Evolutionary conservation across 2,329 filamentous ascomycete genomes (phyloP).

Genomic region (Diaporthe caulivora): DNA sequence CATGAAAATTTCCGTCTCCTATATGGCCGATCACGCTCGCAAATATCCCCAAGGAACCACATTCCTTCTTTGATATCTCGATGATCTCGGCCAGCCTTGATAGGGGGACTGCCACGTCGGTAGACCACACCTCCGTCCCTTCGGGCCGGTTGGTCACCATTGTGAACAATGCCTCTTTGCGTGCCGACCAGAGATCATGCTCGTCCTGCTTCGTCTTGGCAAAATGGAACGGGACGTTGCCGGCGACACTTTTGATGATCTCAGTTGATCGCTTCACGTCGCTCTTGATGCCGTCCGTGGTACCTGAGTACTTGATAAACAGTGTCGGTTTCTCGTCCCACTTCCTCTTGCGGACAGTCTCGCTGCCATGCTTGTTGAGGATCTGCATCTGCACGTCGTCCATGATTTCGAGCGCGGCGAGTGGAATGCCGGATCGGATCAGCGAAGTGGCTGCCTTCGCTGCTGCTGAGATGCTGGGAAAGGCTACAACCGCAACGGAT

Average conservation of each 20-base stretch:
- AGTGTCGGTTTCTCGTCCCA: conserved; percentile 80
- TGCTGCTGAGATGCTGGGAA: conserved; percentile 70
- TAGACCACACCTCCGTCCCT: conserved; percentile 79
- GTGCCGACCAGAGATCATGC: conserved; percentile 78
- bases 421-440: conserved; percentile 73
- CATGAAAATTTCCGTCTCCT: conserved; percentile 77
- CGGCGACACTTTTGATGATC: conserved; percentile 67
- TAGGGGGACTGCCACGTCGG: conserved; percentile 84
- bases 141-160: conserved; percentile 74
- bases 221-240: conserved; percentile 73
- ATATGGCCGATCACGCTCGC: conserved; percentile 75
- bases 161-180: conserved; percentile 81
- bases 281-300: conserved; percentile 71
- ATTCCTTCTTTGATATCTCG: conserved; percentile 72
- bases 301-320: conserved; percentile 82
- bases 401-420: conserved; percentile 75
- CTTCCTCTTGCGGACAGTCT: conserved; percentile 62
- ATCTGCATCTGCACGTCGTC: conserved; percentile 76
- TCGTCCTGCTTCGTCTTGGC: conserved; percentile 74
- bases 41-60: conserved; percentile 67
- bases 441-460: conserved; percentile 73
- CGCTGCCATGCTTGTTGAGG: conserved; percentile 73
- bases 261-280: conserved; percentile 72
- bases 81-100: conserved; percentile 79
- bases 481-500: conserved; percentile 74